Evolutionary conservation across 129 eudicot species (phyloP), one percentile per base, ranked within the genome.

Genomic region (Flaveria sonorensis): DNA sequence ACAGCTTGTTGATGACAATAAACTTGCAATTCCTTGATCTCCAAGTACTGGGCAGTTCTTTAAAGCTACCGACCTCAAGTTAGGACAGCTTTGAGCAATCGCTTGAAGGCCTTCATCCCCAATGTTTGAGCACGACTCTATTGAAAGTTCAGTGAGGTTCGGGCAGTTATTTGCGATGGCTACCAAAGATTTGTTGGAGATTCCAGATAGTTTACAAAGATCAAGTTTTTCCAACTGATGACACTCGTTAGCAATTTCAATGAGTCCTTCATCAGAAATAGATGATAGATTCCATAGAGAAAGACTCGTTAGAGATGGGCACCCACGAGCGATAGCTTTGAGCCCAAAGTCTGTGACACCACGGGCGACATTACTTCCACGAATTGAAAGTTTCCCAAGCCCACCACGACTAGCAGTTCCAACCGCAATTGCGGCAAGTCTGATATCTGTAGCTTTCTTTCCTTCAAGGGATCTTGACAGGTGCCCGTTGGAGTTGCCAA

Each of bases 401-500:
- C 96, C 96, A 71, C 97, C 98, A 40, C 83, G 89, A 57, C 78
- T 61, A 74, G 82, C 80, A 20, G 96, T 78, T 78, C 98, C 98
- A 68, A 92, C 79, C 45, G 98, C 89, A 77, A 90, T 85, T 12
- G 98, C 90, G 76, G 94, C 92, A 77, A 92, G 88, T 78, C 98
- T 78, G 39, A 88, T 79, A 92, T 92, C 94, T 0, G 94, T 90
- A 21, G 96, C 96, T 79, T 90, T 85, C 75, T 86, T 86, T 45
- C 98, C 98, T 83, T 86, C 90, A 69, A 92, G 71, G 39, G 81
- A 64, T 80, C 96, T 88, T 0, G 96, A 84, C 16, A 92, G 92
- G 65, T 36, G 82, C 0, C 93, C 96, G 36, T 88, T 83, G 0
- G 48, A 39, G 15, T 60, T 36, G 45, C 42, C 36, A 26, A 39